Conservation (phyloP, 345 rosid genomes). For the Firmiana major region DNA sequence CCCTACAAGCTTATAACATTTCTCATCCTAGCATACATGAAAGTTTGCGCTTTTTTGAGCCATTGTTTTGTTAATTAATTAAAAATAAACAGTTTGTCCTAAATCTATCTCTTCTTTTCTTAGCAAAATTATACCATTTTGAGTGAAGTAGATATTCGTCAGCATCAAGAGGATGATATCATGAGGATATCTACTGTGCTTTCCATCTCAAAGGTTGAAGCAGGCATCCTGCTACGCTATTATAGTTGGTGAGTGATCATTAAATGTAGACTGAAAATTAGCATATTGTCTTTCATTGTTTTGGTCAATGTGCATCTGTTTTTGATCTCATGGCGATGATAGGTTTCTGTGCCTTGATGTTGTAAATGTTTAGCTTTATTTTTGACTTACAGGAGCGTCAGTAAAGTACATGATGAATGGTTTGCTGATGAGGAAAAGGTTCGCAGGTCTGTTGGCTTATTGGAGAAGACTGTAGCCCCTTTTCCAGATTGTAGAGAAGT, state of each 20-base stretch:
- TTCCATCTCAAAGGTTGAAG: conserved; percentile 50
- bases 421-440: conserved; percentile 79
- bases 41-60: not conserved
- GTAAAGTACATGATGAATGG: conserved; percentile 88
- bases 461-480: conserved; percentile 47
- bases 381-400: conserved; percentile 52
- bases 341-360: not conserved
- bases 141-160: conserved; percentile 61
- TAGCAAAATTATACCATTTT: conserved; percentile 61
- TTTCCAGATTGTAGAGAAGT: conserved; percentile 48
- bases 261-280: not conserved
- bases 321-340: not conserved
- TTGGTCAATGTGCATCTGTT: not conserved
- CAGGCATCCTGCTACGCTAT: conserved; percentile 55
- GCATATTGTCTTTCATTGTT: not conserved
- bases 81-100: not conserved
- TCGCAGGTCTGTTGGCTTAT: conserved; percentile 66
- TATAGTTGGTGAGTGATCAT: conserved; percentile 54
- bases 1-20: not conserved
- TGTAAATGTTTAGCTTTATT: conserved; percentile 3
- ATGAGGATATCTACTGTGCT: conserved; percentile 56
- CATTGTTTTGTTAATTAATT: not conserved
- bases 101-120: not conserved
- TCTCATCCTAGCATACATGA: not conserved
- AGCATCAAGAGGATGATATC: conserved; percentile 71